A percentile compares a stretch with the other conserved stretches of the same genome.
Conservation (phyloP, 805 yeast species). For the Pichia exigua region DNA sequence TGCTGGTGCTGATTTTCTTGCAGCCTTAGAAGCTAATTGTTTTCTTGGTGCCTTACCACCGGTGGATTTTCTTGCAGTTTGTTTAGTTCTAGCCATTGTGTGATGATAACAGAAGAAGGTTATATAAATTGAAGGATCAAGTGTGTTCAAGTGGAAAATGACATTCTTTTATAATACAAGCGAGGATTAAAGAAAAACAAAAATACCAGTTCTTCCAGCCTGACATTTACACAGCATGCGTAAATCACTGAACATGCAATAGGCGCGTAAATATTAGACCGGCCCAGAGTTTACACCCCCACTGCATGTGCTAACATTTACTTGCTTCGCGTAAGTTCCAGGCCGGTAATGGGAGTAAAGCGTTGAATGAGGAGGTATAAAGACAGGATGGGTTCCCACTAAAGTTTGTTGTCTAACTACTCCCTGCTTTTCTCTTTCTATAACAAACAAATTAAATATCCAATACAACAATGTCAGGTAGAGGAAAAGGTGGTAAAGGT, state of each 20-base stretch:
- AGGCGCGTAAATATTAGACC: neutral
- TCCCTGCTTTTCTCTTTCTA: neutral
- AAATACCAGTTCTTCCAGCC: neutral
- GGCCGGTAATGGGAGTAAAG: neutral
- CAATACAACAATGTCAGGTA: constrained; percentile 74
- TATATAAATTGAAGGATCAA: neutral
- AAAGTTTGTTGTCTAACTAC: too few species aligned
- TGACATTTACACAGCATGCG: neutral
- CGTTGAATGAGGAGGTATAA: neutral
- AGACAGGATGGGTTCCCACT: neutral
- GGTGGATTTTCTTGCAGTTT: constrained; percentile 90
- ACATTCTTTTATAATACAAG: neutral
- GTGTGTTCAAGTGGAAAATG: neutral
- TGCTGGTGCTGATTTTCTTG: constrained; percentile 88
- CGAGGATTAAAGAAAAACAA: neutral
- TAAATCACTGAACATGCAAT: neutral
- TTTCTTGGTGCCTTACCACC: constrained; percentile 97
- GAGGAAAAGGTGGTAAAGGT: constrained; percentile 99
- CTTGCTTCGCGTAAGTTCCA: neutral
- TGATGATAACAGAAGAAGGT: neutral
- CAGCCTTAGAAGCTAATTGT: constrained; percentile 87
- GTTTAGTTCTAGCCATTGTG: constrained; percentile 85
- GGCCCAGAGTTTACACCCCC: neutral
- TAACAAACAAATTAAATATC: constrained; percentile 15
- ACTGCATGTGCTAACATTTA: neutral